phyloP scores from a whole-genome alignment of 2,329 filamentous ascomycete species.

The Thyridium curvatum region DNA sequence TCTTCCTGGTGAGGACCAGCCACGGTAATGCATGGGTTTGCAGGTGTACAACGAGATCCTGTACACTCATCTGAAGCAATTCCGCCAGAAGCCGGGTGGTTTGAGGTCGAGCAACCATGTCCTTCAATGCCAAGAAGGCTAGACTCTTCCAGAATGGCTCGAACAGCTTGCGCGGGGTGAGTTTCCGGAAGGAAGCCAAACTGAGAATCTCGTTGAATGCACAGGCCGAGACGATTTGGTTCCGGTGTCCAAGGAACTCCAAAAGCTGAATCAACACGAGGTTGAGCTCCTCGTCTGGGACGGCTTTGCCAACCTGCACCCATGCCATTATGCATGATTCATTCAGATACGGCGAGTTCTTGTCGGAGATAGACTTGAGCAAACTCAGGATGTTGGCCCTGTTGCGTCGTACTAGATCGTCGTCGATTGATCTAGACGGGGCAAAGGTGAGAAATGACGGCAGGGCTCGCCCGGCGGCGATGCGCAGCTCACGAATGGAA shows the following conservation, averaged over 20 bases:
- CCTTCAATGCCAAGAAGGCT: slow-evolving; percentile 75
- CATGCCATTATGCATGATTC: slow-evolving; percentile 84
- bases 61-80: slow-evolving; percentile 67
- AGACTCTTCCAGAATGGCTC: slow-evolving; percentile 85
- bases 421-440: slow-evolving; percentile 15
- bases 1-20: slow-evolving; percentile 71
- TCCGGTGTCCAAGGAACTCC: slow-evolving; percentile 80
- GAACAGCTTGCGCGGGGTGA: slow-evolving; percentile 63
- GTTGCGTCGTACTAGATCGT: slow-evolving; percentile 52
- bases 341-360: slow-evolving; percentile 59
- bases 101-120: slow-evolving; percentile 74
- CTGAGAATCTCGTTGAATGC: slow-evolving; percentile 78
- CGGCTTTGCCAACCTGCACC: slow-evolving; percentile 73
- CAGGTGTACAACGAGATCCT: slow-evolving; percentile 67
- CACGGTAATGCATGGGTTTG: slow-evolving; percentile 81
- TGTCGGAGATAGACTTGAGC: slow-evolving; percentile 66
- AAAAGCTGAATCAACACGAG: slow-evolving; percentile 77
- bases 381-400: slow-evolving; percentile 64
- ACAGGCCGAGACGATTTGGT: slow-evolving; percentile 70
- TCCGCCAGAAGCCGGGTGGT: slow-evolving; percentile 76
- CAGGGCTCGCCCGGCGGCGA: slow-evolving; percentile 62
- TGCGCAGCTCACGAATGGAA: slow-evolving; percentile 76
- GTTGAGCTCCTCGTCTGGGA: slow-evolving; percentile 77
- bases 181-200: slow-evolving; percentile 59
- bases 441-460: no score